phyloP scores from a whole-genome alignment of 1,139 yeast genomes.

The Kodamaea fungicola region DNA sequence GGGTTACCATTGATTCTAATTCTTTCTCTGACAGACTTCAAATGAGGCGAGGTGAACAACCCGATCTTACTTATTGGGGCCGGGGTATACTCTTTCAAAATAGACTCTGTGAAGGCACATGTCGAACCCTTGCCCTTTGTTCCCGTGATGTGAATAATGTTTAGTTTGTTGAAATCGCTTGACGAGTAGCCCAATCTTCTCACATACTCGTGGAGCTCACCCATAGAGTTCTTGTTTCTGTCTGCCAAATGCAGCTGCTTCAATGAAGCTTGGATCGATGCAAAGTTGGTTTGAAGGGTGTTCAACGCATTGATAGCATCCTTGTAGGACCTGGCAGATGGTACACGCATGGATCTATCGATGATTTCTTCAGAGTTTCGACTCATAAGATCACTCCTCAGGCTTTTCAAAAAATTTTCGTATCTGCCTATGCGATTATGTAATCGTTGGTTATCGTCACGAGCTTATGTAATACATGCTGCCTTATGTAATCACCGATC shows the following conservation, averaged over 20 bases:
- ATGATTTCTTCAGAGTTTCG: constrained; percentile 3
- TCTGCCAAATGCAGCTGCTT: constrained; percentile 61
- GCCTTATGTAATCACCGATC: no score
- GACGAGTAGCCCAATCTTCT: constrained; percentile 79
- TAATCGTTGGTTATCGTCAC: not conserved
- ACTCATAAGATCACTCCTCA: constrained; percentile 3
- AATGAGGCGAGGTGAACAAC: constrained; percentile 91
- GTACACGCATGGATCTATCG: constrained; percentile 14
- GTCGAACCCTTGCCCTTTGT: constrained; percentile 99
- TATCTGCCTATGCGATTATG: not conserved
- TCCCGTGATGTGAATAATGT: constrained; percentile 90
- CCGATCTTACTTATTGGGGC: constrained; percentile 62
- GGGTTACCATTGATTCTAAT: constrained; percentile 87
- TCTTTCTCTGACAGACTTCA: constrained; percentile 89
- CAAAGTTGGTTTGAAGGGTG: constrained; percentile 85
- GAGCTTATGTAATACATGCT: no score
- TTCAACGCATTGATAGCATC: constrained; percentile 87
- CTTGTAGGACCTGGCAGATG: constrained; percentile 34
- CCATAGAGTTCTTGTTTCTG: constrained; percentile 67
- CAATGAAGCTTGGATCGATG: constrained; percentile 79
- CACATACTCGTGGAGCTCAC: constrained; percentile 91
- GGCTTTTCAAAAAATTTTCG: constrained; percentile 1
- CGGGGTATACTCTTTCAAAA: constrained; percentile 56
- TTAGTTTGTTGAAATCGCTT: constrained; percentile 65
- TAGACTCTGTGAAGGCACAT: constrained; percentile 88